phyloP scores from a whole-genome alignment of 2,329 filamentous ascomycete species.

The Zymoseptoria passerinii region DNA sequence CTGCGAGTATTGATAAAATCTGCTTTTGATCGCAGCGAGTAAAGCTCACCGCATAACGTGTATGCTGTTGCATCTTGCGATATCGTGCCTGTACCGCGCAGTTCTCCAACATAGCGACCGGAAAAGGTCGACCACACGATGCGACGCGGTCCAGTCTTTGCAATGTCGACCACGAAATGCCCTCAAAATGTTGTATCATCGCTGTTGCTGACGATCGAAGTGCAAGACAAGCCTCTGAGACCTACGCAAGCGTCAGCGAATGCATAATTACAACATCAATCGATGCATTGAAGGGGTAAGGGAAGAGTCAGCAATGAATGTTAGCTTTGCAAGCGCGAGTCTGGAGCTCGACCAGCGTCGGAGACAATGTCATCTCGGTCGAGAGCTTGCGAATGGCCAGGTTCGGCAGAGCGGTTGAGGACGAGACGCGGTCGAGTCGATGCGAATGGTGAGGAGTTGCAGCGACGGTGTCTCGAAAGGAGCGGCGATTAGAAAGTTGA shows the following conservation, averaged over 20 bases:
- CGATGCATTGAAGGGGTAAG: neutral
- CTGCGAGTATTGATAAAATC: neutral
- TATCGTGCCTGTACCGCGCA: neutral
- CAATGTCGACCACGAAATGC: neutral
- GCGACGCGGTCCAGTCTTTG: neutral
- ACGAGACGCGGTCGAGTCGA: neutral
- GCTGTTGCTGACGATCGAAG: neutral
- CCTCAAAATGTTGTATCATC: neutral
- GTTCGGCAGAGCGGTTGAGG: neutral
- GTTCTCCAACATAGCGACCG: neutral
- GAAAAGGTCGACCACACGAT: neutral
- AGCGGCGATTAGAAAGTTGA: neutral
- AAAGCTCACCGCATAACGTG: neutral
- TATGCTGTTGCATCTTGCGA: neutral
- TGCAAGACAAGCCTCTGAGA: neutral
- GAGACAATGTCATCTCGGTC: neutral
- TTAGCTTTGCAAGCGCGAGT: neutral
- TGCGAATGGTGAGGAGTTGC: neutral
- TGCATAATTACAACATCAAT: neutral
- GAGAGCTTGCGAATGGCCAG: neutral
- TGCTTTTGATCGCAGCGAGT: constrained; percentile 11
- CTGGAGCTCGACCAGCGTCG: neutral
- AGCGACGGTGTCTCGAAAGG: neutral
- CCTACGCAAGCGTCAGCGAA: neutral
- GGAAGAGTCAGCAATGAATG: neutral